These are phyloP conservation scores for Xylona heveae DNA, from an alignment of 495 filamentous ascomycete genomes.

Conservation along the genomic window DNA sequence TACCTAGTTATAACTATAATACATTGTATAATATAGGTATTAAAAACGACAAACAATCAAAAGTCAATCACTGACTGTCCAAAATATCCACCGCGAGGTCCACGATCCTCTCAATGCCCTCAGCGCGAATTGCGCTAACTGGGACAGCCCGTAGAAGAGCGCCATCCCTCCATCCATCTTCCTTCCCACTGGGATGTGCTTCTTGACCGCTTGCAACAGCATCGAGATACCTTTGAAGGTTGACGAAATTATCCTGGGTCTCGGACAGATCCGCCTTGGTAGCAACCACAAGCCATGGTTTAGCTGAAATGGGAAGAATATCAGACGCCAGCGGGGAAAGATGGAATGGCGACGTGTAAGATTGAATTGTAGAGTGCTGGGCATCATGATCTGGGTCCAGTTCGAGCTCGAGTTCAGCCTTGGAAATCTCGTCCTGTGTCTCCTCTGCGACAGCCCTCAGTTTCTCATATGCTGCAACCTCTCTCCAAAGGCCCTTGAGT, in stretches of 20 bases:
- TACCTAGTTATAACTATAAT: too few relatives aligned
- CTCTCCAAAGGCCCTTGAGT: conserved; percentile 65
- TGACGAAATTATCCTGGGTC: conserved; percentile 55
- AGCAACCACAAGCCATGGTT: conserved; percentile 94
- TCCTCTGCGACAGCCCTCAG: conserved; percentile 24
- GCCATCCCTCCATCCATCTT: conserved; percentile 33
- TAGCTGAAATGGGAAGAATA: conserved; percentile 48
- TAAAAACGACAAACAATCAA: too few relatives aligned
- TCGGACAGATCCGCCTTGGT: conserved; percentile 77
- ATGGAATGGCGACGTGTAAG: too few relatives aligned
- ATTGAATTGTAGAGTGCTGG: too few relatives aligned
- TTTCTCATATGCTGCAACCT: conserved; percentile 70
- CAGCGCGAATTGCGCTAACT: conserved; percentile 67
- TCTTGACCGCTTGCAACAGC: conserved; percentile 31
- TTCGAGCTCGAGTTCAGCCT: conserved; percentile 4
- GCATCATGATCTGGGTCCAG: too few relatives aligned
- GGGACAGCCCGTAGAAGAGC: conserved; percentile 36
- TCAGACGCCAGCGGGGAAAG: too few relatives aligned
- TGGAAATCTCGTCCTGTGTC: conserved; percentile 15
- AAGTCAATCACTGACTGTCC: conserved; percentile 19
- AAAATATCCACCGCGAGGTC: conserved; percentile 58
- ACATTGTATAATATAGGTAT: too few relatives aligned
- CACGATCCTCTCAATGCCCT: conserved; percentile 62
- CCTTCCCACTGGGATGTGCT: conserved; percentile 53
- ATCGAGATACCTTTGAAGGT: conserved; percentile 44